These are phyloP conservation scores for Naganishia friedmannii DNA, from an alignment of 768 basidiomycete genomes.

Conservation along the genomic window DNA sequence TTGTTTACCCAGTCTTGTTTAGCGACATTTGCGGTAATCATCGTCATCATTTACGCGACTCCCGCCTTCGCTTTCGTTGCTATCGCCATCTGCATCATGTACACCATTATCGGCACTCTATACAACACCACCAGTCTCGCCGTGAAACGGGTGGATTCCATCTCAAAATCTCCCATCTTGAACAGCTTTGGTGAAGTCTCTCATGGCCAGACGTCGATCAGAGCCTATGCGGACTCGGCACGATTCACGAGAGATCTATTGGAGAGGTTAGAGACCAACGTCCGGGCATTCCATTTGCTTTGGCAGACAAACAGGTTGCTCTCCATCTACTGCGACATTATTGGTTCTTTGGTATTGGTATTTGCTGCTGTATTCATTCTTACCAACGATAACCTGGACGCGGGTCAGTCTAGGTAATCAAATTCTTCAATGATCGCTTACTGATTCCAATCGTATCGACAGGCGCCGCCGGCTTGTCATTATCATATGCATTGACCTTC, in stretches of 20 bases:
- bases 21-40: constrained; percentile 46
- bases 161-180: constrained; percentile 51
- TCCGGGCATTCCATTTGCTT: constrained; percentile 53
- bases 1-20: constrained; percentile 37
- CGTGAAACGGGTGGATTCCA: constrained; percentile 53
- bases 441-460: background rate
- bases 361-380: constrained; percentile 52
- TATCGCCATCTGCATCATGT: constrained; percentile 46
- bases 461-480: constrained; percentile 44
- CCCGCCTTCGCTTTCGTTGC: constrained; percentile 51
- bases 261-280: constrained; percentile 52
- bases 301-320: constrained; percentile 52
- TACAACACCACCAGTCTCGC: constrained; percentile 53
- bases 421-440: background rate
- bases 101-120: constrained; percentile 49
- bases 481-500: constrained; percentile 49
- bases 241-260: constrained; percentile 53
- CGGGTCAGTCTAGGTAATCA: constrained; percentile 37
- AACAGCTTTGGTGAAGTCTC: constrained; percentile 52
- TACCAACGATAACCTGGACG: constrained; percentile 45
- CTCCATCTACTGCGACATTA: constrained; percentile 49
- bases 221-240: constrained; percentile 53
- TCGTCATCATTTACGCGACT: constrained; percentile 48
- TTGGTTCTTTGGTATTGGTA: constrained; percentile 51
- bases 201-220: constrained; percentile 53